Percentiles rank a stretch among this genome's conserved stretches.
Evolutionary conservation across 2,329 filamentous ascomycete genomes (phyloP).

Genomic region (Trichophyton equinum): DNA sequence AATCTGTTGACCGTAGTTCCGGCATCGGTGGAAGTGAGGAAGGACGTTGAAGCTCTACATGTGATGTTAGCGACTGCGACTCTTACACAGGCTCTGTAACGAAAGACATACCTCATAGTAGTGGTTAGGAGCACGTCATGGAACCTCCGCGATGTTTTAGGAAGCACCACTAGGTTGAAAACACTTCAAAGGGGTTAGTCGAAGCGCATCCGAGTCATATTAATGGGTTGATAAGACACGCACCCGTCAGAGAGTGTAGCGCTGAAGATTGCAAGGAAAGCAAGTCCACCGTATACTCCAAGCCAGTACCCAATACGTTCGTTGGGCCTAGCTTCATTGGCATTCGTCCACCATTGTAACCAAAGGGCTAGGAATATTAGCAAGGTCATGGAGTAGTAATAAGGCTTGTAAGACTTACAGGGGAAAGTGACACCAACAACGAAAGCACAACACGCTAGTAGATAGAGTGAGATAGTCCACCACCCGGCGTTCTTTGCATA

Average conservation of each 20-base stretch:
- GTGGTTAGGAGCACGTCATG: conserved; percentile 1
- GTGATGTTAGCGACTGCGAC: neutral
- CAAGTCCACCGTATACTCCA: conserved; percentile 2
- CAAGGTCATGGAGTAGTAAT: neutral
- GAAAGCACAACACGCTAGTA: neutral
- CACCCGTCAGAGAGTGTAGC: neutral
- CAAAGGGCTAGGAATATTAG: neutral
- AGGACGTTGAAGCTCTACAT: conserved; percentile 28
- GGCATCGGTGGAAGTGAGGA: conserved; percentile 34
- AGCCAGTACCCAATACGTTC: conserved; percentile 4
- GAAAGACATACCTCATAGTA: neutral
- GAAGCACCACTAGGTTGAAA: conserved; percentile 2
- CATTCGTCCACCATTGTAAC: conserved; percentile 2
- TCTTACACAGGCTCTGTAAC: neutral
- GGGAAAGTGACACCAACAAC: conserved; percentile 2
- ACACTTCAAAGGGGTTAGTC: neutral
- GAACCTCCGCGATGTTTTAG: conserved; percentile 1
- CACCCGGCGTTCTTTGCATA: conserved; percentile 2
- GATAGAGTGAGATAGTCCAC: neutral
- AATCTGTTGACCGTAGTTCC: conserved; percentile 37
- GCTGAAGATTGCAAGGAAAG: neutral
- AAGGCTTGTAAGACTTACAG: neutral
- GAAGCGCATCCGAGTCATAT: neutral
- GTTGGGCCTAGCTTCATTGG: conserved; percentile 1
- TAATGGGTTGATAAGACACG: neutral